phyloP scores from a whole-genome alignment of 2,329 filamentous ascomycete species.

The Cordyceps militaris region DNA sequence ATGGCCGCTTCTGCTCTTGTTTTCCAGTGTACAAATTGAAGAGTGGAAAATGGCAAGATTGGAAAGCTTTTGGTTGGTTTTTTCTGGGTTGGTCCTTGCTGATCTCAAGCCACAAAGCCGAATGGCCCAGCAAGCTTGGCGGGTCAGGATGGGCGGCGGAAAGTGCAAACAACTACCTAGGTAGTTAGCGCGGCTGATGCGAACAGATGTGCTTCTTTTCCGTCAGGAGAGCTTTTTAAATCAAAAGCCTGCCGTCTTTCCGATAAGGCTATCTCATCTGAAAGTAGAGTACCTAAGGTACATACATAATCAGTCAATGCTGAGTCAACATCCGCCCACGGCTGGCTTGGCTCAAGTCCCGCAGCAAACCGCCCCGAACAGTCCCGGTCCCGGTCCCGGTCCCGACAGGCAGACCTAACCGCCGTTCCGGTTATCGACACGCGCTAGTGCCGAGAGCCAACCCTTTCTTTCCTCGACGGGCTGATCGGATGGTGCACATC shows the following conservation, averaged over 20 bases:
- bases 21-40: neutral
- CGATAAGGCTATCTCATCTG: neutral
- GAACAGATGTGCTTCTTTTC: neutral
- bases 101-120: constrained; percentile 9
- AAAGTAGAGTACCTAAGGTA: too few relatives aligned
- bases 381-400: constrained; percentile 4
- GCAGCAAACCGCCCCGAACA: neutral
- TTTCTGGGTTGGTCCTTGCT: neutral
- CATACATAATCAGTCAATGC: neutral
- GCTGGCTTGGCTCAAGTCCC: neutral
- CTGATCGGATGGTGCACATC: neutral
- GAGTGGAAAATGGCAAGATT: neutral
- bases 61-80: neutral
- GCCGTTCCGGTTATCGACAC: neutral
- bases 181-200: neutral
- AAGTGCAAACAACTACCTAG: too few relatives aligned
- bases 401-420: neutral
- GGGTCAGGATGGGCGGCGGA: neutral
- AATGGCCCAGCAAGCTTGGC: neutral
- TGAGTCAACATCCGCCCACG: neutral
- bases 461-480: neutral
- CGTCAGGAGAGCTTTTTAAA: neutral
- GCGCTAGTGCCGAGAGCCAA: neutral
- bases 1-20: too few relatives aligned
- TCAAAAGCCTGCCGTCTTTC: neutral